These are phyloP conservation scores for Fusarium annulatum DNA, from an alignment of 2,329 filamentous ascomycete species.

Conservation along the genomic window DNA sequence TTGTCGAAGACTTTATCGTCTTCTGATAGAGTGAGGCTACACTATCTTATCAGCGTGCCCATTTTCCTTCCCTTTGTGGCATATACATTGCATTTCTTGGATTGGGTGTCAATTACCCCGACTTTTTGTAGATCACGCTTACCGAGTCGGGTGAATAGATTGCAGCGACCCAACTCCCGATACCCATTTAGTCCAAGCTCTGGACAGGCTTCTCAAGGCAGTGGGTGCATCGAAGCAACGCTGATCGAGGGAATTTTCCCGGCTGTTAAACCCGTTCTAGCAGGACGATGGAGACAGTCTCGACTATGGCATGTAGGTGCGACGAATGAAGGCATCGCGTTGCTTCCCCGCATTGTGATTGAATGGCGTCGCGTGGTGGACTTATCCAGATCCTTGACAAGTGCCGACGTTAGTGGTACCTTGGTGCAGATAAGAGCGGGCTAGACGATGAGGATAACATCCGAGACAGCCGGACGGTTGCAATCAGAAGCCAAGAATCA, in stretches of 20 bases:
- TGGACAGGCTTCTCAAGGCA: neutral
- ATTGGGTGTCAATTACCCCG: neutral
- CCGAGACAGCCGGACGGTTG: neutral
- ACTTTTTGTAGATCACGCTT: neutral
- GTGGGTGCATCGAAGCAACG: neutral
- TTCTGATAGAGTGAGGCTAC: neutral
- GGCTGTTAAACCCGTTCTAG: neutral
- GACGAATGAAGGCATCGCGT: neutral
- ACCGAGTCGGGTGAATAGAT: constrained; percentile 14
- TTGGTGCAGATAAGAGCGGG: neutral
- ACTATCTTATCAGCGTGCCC: neutral
- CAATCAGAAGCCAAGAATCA: neutral
- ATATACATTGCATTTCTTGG: constrained; percentile 14
- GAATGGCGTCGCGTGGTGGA: no score
- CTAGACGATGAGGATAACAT: neutral
- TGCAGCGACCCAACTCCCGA: neutral
- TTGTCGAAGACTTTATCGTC: neutral
- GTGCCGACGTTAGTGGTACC: neutral
- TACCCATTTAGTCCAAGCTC: neutral
- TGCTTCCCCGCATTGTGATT: constrained; percentile 3
- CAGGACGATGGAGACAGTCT: neutral
- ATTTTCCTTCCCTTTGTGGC: constrained; percentile 9
- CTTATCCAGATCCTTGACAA: neutral
- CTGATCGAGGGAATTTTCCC: neutral
- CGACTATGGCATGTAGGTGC: neutral